phyloP scores from a whole-genome alignment of 495 filamentous ascomycete genomes.

The Xylaria grammica region DNA sequence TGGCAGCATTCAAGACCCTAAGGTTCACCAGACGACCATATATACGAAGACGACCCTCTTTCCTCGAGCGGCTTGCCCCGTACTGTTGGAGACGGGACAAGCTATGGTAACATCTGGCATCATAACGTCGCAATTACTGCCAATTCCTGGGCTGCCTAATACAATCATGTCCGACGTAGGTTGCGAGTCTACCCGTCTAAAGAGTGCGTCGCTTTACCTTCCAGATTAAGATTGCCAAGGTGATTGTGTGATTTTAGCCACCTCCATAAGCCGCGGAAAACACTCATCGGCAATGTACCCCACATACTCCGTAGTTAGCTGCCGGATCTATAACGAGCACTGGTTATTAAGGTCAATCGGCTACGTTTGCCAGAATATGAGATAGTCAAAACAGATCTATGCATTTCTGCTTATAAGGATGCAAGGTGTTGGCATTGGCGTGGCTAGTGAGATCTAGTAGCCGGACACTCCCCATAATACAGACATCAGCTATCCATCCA shows the following conservation, averaged over 20 bases:
- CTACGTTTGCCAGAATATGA: too few species aligned
- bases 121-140: slow-evolving; percentile 15
- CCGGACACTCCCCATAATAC: too few species aligned
- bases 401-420: too few species aligned
- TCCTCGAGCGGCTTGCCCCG: background rate
- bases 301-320: too few species aligned
- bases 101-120: slow-evolving; percentile 16
- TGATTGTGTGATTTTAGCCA: slow-evolving; percentile 13
- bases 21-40: background rate
- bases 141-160: slow-evolving; percentile 1
- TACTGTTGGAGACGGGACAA: slow-evolving; percentile 1
- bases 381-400: too few species aligned
- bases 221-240: slow-evolving; percentile 11
- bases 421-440: too few species aligned
- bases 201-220: slow-evolving; percentile 1
- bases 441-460: too few species aligned
- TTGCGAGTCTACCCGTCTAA: background rate
- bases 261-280: too few species aligned
- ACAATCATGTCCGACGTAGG: background rate
- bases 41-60: background rate
- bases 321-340: too few species aligned
- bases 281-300: too few species aligned
- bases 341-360: too few species aligned
- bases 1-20: background rate
- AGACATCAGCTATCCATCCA: too few species aligned